phyloP scores from a whole-genome alignment of 306 rosid species.

The cucumber (Cucumis sativus) region DNA sequence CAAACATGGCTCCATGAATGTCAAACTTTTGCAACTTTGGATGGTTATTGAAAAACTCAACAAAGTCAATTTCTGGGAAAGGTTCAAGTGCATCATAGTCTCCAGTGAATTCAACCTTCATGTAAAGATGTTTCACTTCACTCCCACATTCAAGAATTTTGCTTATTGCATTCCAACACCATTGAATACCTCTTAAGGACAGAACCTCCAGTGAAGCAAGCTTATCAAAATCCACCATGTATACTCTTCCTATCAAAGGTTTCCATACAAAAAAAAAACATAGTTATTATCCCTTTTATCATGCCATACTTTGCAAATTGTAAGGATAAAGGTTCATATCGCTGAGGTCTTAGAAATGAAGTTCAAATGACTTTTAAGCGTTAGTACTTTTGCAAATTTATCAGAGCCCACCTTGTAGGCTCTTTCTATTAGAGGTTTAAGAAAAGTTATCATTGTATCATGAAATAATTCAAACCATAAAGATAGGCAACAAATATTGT shows the following conservation, averaged over 20 bases:
- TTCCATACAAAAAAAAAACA: neutral
- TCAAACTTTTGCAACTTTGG: conserved; percentile 65
- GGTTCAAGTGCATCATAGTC: conserved; percentile 75
- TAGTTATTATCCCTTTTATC: neutral
- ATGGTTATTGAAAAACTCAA: conserved; percentile 83
- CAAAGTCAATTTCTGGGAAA: conserved; percentile 89
- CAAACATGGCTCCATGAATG: conserved; percentile 97
- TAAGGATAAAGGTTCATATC: neutral
- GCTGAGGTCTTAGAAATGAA: neutral
- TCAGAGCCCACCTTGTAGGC: conserved; percentile 74
- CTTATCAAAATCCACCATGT: conserved; percentile 76
- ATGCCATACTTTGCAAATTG: neutral
- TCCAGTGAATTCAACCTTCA: conserved; percentile 96
- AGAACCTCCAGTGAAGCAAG: conserved; percentile 63
- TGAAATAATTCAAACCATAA: neutral
- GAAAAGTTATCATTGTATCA: neutral
- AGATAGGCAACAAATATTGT: neutral
- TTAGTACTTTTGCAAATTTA: conserved; percentile 15
- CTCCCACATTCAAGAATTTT: conserved; percentile 70
- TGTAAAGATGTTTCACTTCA: conserved; percentile 76
- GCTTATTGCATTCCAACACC: conserved; percentile 92
- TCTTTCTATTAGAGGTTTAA: conserved; percentile 40
- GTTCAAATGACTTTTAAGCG: neutral
- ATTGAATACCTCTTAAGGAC: conserved; percentile 73
- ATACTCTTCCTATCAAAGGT: conserved; percentile 58